Percentiles rank a stretch among this genome's conserved stretches.
Conservation (phyloP, 495 filamentous ascomycete species). For the Aspergillus panamensis region DNA sequence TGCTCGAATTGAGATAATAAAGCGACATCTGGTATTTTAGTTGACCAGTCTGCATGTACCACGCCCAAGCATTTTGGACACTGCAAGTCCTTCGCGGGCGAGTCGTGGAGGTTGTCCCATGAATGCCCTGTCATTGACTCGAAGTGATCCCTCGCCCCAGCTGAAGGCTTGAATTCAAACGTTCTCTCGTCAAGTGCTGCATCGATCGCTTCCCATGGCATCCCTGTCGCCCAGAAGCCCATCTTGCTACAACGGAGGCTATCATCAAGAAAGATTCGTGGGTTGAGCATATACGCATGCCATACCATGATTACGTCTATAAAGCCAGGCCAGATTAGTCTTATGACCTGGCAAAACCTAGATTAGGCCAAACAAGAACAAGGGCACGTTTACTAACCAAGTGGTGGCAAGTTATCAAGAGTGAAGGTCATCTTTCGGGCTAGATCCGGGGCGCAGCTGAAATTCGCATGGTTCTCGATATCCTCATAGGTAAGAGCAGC, state of each 20-base stretch:
- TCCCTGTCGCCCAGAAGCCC: slow-evolving; percentile 57
- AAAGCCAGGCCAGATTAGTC: background rate
- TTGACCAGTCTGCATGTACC: slow-evolving; percentile 37
- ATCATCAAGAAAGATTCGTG: slow-evolving; percentile 73
- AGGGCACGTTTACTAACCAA: slow-evolving; percentile 23
- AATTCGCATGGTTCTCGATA: slow-evolving; percentile 2
- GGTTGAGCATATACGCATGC: slow-evolving; percentile 84
- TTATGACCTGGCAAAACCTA: background rate
- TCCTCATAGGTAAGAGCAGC: slow-evolving; percentile 2
- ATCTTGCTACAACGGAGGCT: slow-evolving; percentile 58
- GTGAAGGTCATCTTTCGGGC: background rate
- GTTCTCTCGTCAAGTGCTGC: slow-evolving; percentile 56
- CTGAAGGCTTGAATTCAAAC: slow-evolving; percentile 59
- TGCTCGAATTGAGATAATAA: slow-evolving; percentile 21
- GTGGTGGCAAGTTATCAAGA: slow-evolving; percentile 25
- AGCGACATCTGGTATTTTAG: slow-evolving; percentile 54
- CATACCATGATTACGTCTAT: slow-evolving; percentile 84
- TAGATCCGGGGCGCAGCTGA: slow-evolving; percentile 16
- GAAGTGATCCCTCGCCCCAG: slow-evolving; percentile 47
- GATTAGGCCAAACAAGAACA: background rate
- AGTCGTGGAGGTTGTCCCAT: slow-evolving; percentile 59
- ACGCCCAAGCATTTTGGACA: slow-evolving; percentile 53
- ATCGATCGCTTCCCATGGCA: slow-evolving; percentile 68
- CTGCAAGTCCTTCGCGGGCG: slow-evolving; percentile 40
- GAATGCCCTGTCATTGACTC: slow-evolving; percentile 44